A percentile compares a stretch with the other conserved stretches of the same genome.
phyloP scores from a whole-genome alignment of 208 protist genomes.

The Lotmaria passim region DNA sequence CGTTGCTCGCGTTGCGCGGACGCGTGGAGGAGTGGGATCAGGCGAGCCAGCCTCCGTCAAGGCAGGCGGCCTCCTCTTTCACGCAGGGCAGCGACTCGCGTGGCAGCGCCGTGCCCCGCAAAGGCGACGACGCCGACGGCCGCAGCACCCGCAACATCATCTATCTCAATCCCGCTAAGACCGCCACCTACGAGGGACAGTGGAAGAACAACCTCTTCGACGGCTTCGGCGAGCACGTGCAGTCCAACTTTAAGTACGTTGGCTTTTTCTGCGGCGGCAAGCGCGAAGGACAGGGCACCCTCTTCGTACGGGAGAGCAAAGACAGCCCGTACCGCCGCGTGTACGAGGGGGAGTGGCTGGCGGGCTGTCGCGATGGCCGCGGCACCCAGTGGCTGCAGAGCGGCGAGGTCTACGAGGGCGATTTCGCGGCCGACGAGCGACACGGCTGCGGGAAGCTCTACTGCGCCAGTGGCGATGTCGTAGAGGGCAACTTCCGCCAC shows the following conservation, averaged over 20 bases:
- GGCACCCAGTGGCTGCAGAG: constrained; percentile 83
- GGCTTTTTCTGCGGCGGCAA: constrained; percentile 82
- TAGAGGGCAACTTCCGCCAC: constrained; percentile 82
- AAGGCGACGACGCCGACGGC: constrained; percentile 22
- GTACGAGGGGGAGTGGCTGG: constrained; percentile 89
- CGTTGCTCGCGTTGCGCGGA: constrained; percentile 56
- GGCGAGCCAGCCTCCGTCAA: background rate
- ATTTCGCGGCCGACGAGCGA: constrained; percentile 71
- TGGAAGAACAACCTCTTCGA: constrained; percentile 85
- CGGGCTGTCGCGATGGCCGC: constrained; percentile 78
- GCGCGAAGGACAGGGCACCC: constrained; percentile 83
- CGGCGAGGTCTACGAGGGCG: constrained; percentile 91
- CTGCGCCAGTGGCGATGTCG: constrained; percentile 77
- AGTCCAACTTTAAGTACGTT: constrained; percentile 76
- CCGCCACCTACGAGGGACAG: constrained; percentile 89
- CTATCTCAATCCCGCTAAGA: constrained; percentile 83
- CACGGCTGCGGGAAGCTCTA: constrained; percentile 82
- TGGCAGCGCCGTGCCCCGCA: background rate
- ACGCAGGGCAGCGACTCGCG: background rate
- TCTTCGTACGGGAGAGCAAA: constrained; percentile 72
- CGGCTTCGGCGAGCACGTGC: constrained; percentile 85
- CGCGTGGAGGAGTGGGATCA: constrained; percentile 51
- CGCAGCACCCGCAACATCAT: constrained; percentile 65
- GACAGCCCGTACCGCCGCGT: constrained; percentile 72
- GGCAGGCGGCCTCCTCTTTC: background rate